Conservation (phyloP, 2,329 filamentous ascomycete genomes). For the Trichoderma simmonsii region DNA sequence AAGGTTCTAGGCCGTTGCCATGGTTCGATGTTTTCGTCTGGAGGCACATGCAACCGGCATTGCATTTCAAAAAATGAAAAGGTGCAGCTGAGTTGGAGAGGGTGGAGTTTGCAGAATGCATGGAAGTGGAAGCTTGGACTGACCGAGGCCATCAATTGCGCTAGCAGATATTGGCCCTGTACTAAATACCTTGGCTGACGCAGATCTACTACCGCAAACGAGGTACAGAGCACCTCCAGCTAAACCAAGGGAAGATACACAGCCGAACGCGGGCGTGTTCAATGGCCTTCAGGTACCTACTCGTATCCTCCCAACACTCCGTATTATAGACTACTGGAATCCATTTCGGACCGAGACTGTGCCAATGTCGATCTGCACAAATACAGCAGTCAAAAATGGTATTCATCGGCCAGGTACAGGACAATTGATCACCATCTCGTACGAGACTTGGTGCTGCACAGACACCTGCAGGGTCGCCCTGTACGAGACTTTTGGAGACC, state of each 20-base stretch:
- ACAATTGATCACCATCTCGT: not conserved
- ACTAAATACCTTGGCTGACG: not conserved
- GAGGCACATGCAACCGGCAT: not conserved
- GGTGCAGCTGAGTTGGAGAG: not conserved
- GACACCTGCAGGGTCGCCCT: conserved; percentile 1
- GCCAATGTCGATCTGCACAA: not conserved
- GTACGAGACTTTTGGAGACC: not conserved
- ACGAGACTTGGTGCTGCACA: not conserved
- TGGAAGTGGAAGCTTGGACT: not conserved
- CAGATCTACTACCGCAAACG: not conserved
- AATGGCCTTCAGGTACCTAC: not conserved
- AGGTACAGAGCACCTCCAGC: not conserved
- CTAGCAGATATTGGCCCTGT: not conserved
- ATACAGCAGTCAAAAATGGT: not conserved
- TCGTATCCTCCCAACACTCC: too few species aligned
- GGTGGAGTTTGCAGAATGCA: not conserved
- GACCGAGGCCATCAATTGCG: not conserved
- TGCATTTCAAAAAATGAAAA: not conserved
- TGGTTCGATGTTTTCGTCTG: not conserved
- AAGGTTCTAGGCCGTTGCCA: not conserved
- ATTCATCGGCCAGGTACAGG: not conserved
- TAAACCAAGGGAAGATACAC: not conserved
- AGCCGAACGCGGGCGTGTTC: not conserved
- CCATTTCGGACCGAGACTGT: not conserved
- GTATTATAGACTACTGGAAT: not conserved